Conservation (phyloP, 176 grass and related monocot species). For the Areca catechu region DNA sequence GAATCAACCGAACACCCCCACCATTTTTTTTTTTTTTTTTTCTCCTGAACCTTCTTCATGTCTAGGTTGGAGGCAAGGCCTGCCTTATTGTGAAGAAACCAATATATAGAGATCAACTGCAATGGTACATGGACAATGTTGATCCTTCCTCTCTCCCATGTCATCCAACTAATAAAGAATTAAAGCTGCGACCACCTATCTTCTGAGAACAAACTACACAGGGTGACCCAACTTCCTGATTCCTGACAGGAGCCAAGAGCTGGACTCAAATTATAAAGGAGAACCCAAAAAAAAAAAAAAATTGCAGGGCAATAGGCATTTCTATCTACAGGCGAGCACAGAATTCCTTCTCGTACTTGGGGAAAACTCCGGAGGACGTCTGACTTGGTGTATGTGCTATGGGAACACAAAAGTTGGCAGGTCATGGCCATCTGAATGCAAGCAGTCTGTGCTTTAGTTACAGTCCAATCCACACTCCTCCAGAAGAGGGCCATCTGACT, state of each 20-base stretch:
- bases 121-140: constrained; percentile 6
- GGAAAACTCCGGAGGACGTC: background rate
- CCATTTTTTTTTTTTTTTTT: background rate
- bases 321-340: background rate
- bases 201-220: constrained; percentile 1
- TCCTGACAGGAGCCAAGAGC: background rate
- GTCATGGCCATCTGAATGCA: constrained; percentile 17
- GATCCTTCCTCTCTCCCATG: background rate
- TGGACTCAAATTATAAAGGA: background rate
- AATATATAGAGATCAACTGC: constrained; percentile 15
- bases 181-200: constrained; percentile 1
- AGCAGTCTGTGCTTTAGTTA: constrained; percentile 20
- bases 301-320: background rate
- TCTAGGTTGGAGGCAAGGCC: background rate
- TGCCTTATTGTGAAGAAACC: constrained; percentile 16
- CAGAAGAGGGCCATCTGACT: constrained; percentile 46
- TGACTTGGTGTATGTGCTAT: background rate
- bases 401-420: too few relatives aligned
- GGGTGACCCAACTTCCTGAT: background rate
- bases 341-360: background rate
- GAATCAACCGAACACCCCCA: constrained; percentile 4
- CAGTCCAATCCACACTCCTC: constrained; percentile 71
- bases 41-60: background rate
- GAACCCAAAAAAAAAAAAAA: background rate
- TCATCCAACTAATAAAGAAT: constrained; percentile 6